Percentiles rank a stretch among this genome's conserved stretches.
phyloP scores from a whole-genome alignment of 1,139 yeast genomes.

The Magnusiomyces tetraspermus region DNA sequence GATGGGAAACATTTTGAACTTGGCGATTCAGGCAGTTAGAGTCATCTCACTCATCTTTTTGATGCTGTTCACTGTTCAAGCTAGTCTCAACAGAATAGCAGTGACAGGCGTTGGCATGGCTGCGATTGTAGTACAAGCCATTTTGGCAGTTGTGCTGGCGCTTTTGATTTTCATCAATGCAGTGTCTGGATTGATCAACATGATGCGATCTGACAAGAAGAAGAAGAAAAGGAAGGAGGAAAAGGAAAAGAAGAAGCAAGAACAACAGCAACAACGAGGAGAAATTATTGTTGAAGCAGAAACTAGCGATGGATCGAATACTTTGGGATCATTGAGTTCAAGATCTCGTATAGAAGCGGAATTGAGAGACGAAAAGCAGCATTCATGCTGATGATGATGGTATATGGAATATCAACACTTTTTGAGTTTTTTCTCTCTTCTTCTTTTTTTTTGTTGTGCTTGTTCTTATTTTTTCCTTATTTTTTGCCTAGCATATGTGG shows the following conservation, averaged over 20 bases:
- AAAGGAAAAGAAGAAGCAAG: too few relatives aligned
- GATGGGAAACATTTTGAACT: constrained; percentile 28
- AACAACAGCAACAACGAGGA: too few relatives aligned
- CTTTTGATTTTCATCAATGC: constrained; percentile 20
- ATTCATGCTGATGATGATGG: too few relatives aligned
- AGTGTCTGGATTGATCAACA: constrained; percentile 6
- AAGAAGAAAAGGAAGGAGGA: constrained; percentile 1
- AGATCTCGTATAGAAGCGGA: too few relatives aligned
- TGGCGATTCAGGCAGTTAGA: constrained; percentile 26
- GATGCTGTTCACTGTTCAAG: constrained; percentile 27
- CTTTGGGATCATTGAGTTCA: too few relatives aligned
- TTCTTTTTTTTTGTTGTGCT: too few relatives aligned
- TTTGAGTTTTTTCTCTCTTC: too few relatives aligned
- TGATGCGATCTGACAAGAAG: constrained; percentile 6
- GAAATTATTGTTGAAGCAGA: not conserved
- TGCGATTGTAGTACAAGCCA: constrained; percentile 27
- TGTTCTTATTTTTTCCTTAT: too few relatives aligned
- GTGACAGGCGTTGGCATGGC: constrained; percentile 29
- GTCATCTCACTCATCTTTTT: constrained; percentile 24
- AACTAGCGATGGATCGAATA: too few relatives aligned
- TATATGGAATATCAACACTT: too few relatives aligned
- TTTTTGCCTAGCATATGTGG: too few relatives aligned
- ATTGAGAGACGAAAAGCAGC: too few relatives aligned
- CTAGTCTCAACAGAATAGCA: constrained; percentile 22
- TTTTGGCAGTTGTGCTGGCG: constrained; percentile 23